Evolutionary conservation across 768 basidiomycete genomes (phyloP), one percentile per base, ranked within the genome.

Genomic region (Rhodocollybia butyracea): DNA sequence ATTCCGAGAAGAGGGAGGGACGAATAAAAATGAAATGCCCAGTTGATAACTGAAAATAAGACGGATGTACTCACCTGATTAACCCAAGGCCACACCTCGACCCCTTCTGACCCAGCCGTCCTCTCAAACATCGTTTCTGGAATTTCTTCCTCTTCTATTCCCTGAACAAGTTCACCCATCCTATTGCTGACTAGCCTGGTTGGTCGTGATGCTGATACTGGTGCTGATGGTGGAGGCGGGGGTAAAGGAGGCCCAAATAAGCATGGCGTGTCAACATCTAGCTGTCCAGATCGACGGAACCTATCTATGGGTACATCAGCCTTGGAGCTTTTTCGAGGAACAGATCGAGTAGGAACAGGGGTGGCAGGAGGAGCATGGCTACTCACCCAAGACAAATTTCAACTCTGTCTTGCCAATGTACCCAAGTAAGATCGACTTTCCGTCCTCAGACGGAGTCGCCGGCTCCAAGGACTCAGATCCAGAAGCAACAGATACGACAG

Each of bases 401-500:
- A 99, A 70, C 64, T 97, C 93, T 3, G 86, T 82, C 54, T 94
- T 81, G 12, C 90, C 88, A 60, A 98, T 91, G 70, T 96, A 96
- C 5, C 96, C 97, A 2, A 86, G 71, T 19, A 98, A 77, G 11
- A 81, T 85, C 51, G 75, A 66, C 58, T 75, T 75, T 27, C 22
- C 8, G 26, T 81, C 32, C 22, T 38, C 48, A 13, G 48, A 50
- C 48, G 32, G 38, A 24, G 48, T 36, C 6, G 48, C 34, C 2
- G 48, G 38, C 34, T 36, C 26, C 19, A 29, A 50, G 38, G 34
- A 36, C 11, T 38, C 48, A 22, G 48, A 36, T 38, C 48, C 48
- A 17, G 48, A 31, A 13, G 34, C 19, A 39, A 15, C 75, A 27
- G 85, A 81, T 26, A 97, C 80, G 41, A 99, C 82, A 0, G 97